Evolutionary conservation across 2,329 filamentous ascomycete species (phyloP).

Genomic region (Arthrinium phaeospermum): DNA sequence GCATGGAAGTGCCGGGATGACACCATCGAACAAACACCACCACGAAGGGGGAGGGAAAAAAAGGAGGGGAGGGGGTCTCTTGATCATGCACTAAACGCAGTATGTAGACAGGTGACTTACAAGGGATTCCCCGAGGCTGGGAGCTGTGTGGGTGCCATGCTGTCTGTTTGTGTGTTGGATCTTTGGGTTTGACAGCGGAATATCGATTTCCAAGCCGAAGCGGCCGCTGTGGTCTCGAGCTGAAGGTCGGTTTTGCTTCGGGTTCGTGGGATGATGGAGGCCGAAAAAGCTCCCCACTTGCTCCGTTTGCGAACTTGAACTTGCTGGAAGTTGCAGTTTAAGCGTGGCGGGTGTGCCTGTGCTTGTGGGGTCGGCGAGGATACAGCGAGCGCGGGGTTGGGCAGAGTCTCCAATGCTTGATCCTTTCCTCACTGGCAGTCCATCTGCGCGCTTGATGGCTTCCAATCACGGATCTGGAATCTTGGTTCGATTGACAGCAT

Average conservation of each 20-base stretch:
- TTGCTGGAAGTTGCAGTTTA: background rate
- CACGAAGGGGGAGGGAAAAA: background rate
- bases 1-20: slow-evolving; percentile 3
- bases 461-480: background rate
- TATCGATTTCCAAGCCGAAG: background rate
- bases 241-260: slow-evolving; percentile 8
- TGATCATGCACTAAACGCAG: slow-evolving; percentile 12
- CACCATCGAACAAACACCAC: slow-evolving; percentile 24
- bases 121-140: slow-evolving; percentile 50
- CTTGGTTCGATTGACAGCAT: background rate
- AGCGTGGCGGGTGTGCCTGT: background rate
- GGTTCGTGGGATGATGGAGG: slow-evolving; percentile 10
- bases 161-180: background rate
- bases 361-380: background rate
- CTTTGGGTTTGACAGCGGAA: background rate
- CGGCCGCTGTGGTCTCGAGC: background rate
- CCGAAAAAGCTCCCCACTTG: slow-evolving; percentile 7
- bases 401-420: background rate
- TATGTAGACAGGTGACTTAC: slow-evolving; percentile 41
- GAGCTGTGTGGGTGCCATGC: slow-evolving; percentile 45
- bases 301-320: background rate
- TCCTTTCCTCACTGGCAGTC: background rate
- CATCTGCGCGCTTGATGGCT: background rate
- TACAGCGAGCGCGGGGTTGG: background rate
- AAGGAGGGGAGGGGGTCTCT: background rate